Base-by-base conservation (phyloP, 306 rosid genomes). In the Malus sylvestris region DNA sequence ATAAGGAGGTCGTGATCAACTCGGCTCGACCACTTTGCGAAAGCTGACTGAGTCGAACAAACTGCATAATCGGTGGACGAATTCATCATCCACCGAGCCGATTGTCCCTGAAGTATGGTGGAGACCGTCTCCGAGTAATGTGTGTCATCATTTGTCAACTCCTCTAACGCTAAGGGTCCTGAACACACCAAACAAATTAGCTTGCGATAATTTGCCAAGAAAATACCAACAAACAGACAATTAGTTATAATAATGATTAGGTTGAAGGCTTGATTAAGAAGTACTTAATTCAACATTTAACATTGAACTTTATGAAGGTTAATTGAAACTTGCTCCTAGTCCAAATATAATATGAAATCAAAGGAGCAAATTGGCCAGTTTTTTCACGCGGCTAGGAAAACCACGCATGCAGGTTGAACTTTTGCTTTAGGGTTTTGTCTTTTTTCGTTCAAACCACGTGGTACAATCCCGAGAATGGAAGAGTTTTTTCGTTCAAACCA, bases 121-220 rank as follows among this genome's bases (percentile, higher is more conserved):
- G 97, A 87, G 45, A 95, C 93, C 0, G 96, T 92, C 82, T 91
- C 82, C 40, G 98, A 89, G 83, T 92, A 95, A 80, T 87, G 96
- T 10, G 86, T 87, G 82, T 89, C 99, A 70, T 95, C 97, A 53
- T 84, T 88, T 4, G 83, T 83, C 73, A 88, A 67, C 2, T 86
- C 96, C 38, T 93, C 96, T 16, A 85, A 38, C 3, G 80, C 55
- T 9, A 81, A 22, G 13, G 59, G 80, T 78, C 79, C 79, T 81
- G 38, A 15, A 49, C 55, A 15, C 20, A 49, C 55, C 20, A 49
- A 16, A 49, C 55, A 49, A 4, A 32, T 32, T 65, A 16, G 51
- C 10, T 40, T 67, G 1, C 16, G 5, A 25, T 27, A 64, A 32
- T 30, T 9, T 8, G 68, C 8, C 68, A 64, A 32, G 68, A 64